These are phyloP conservation scores for Apiosordaria backusii DNA, from an alignment of 495 filamentous ascomycete genomes.

Conservation along the genomic window DNA sequence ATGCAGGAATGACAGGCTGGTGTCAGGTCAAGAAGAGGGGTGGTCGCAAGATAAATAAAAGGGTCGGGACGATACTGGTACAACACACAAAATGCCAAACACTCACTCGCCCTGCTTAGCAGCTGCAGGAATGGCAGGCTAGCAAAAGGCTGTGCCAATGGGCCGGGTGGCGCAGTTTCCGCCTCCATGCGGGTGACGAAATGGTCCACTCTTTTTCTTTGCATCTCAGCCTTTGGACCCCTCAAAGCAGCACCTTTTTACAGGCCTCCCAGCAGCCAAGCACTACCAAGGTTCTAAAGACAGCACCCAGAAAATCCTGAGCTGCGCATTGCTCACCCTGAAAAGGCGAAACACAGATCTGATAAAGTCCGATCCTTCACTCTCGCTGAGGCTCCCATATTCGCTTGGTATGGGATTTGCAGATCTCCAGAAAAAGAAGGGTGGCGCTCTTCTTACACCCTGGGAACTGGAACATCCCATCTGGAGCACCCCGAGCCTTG, in stretches of 20 bases:
- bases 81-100: slow-evolving; percentile 4
- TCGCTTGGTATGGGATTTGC: background rate
- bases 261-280: background rate
- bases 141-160: slow-evolving; percentile 14
- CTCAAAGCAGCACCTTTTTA: background rate
- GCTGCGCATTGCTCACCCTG: background rate
- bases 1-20: background rate
- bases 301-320: background rate
- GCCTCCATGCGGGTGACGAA: slow-evolving; percentile 10
- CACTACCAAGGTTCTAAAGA: background rate
- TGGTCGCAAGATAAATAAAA: slow-evolving; percentile 14
- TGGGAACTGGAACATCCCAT: background rate
- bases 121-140: slow-evolving; percentile 3
- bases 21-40: background rate
- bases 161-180: slow-evolving; percentile 18
- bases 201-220: slow-evolving; percentile 10
- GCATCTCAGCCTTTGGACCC: background rate
- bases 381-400: background rate
- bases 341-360: background rate
- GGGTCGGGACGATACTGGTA: background rate
- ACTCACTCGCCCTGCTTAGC: background rate
- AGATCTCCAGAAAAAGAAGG: background rate
- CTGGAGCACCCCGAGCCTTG: background rate
- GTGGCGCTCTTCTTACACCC: background rate
- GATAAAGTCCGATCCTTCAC: background rate